Evolutionary conservation across 805 yeast species (phyloP), one percentile per base, ranked within the genome.

Genomic region (Ogataea glucozyma): DNA sequence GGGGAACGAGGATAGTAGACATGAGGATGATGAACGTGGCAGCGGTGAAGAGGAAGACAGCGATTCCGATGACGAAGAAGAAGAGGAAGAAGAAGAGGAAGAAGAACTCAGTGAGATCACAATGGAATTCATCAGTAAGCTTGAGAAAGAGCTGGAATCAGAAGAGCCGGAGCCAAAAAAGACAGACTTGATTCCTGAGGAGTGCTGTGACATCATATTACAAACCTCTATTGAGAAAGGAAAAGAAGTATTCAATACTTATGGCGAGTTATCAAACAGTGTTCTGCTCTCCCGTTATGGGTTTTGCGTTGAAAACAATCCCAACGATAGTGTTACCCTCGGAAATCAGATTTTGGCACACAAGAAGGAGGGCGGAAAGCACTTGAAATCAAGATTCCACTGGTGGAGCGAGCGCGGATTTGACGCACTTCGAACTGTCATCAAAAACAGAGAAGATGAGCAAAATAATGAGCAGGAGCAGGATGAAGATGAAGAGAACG

Each of bases 241-340:
- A 6, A 60, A 69, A 10, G 97, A 91, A 56, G 56, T 91, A 11
- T 86, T 81, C 69, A 89, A 88, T 64, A 81, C 93, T 0, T 90
- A 89, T 54, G 97, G 97, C 0, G 83, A 81, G 20, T 69, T 83
- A 29, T 65, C 82, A 12, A 88, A 86, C 52, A 70, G 85, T 0
- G 73, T 77, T 26, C 65, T 90, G 30, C 61, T 89, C 11, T 78
- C 89, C 11, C 73, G 86, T 43, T 90, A 89, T 59, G 97, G 97
- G 1, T 89, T 90, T 59, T 76, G 82, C 8, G 67, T 75, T 26
- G 65, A 70, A 38, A 65, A 67, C n/a, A 78, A 81, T 49, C 66
- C 69, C 1, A 72, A 76, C 53, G 88, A 85, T 51, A 58, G 72
- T 2, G 75, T 85, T 10, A 70, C 79, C 40, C 57, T 87, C n/a